Conservation (phyloP, 257 asterid genomes). For the Solanum chiquidenum region DNA sequence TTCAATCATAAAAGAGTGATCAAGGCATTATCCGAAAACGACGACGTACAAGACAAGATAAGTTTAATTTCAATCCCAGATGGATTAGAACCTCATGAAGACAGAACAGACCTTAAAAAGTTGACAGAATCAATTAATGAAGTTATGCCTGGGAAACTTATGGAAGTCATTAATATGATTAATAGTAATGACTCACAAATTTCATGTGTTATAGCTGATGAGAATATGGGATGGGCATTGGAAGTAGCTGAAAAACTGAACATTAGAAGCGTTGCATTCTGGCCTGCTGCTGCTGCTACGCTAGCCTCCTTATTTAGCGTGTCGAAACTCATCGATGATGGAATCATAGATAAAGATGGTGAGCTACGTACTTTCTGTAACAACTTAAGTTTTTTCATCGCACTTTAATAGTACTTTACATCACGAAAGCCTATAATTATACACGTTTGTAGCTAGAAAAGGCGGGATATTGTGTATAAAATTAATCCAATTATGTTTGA, state of each 20-base stretch:
- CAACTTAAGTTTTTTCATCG: neutral
- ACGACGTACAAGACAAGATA: slow-evolving; percentile 9
- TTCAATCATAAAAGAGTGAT: slow-evolving; percentile 40
- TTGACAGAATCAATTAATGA: slow-evolving; percentile 6
- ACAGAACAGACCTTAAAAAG: slow-evolving; percentile 34
- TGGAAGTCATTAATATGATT: slow-evolving; percentile 23
- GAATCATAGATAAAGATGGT: slow-evolving; percentile 38
- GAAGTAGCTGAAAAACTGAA: slow-evolving; percentile 34
- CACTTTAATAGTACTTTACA: neutral
- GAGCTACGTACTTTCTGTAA: neutral
- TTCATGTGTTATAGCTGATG: slow-evolving; percentile 37
- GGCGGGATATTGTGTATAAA: neutral
- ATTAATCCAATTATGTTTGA: neutral
- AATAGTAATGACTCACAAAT: slow-evolving; percentile 7
- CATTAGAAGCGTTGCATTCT: slow-evolving; percentile 32
- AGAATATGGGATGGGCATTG: slow-evolving; percentile 30
- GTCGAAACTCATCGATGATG: slow-evolving; percentile 33
- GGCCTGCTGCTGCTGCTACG: slow-evolving; percentile 26
- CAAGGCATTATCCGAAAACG: slow-evolving; percentile 14
- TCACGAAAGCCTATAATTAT: neutral
- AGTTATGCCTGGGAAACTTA: slow-evolving; percentile 37
- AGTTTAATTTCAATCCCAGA: slow-evolving; percentile 45
- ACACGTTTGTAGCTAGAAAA: neutral
- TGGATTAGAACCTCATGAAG: slow-evolving; percentile 49
- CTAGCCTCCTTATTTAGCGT: slow-evolving; percentile 17